Evolutionary conservation across 441 rosid genomes (phyloP).

Genomic region (California macrophylla): DNA sequence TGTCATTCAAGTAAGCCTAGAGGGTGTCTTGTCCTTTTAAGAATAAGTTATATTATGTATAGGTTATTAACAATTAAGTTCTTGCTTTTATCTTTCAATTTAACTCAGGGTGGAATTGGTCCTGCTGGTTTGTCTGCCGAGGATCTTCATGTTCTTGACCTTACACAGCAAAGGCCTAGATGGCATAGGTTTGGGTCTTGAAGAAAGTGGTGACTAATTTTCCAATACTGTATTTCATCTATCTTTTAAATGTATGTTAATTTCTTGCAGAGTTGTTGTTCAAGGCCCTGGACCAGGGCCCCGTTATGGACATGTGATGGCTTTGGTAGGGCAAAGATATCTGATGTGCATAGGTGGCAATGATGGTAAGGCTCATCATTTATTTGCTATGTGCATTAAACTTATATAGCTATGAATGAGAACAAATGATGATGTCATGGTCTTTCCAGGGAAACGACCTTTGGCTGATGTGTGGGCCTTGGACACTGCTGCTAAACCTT

Average conservation of each 20-base stretch:
- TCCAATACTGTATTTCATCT: slow-evolving; percentile 9
- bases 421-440: background rate
- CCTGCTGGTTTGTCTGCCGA: slow-evolving; percentile 98
- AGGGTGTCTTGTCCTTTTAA: slow-evolving; percentile 2
- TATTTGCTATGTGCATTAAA: slow-evolving; percentile 9
- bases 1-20: slow-evolving; percentile 71
- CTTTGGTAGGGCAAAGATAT: slow-evolving; percentile 98
- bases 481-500: slow-evolving; percentile 98
- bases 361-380: slow-evolving; percentile 41
- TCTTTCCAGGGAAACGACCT: slow-evolving; percentile 74
- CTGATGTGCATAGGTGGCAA: slow-evolving; percentile 91
- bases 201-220: slow-evolving; percentile 11
- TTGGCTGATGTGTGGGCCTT: slow-evolving; percentile 99
- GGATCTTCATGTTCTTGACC: slow-evolving; percentile 98
- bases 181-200: slow-evolving; percentile 73
- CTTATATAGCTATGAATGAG: background rate
- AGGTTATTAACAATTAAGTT: slow-evolving; percentile 13
- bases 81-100: slow-evolving; percentile 19
- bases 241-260: slow-evolving; percentile 17
- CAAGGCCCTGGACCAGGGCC: slow-evolving; percentile 99
- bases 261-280: slow-evolving; percentile 75
- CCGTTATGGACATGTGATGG: slow-evolving; percentile 99
- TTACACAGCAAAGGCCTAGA: slow-evolving; percentile 82
- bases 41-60: slow-evolving; percentile 2
- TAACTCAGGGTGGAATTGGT: slow-evolving; percentile 87